Evolutionary conservation across 2,329 filamentous ascomycete genomes (phyloP).

Genomic region (Colletotrichum higginsianum): DNA sequence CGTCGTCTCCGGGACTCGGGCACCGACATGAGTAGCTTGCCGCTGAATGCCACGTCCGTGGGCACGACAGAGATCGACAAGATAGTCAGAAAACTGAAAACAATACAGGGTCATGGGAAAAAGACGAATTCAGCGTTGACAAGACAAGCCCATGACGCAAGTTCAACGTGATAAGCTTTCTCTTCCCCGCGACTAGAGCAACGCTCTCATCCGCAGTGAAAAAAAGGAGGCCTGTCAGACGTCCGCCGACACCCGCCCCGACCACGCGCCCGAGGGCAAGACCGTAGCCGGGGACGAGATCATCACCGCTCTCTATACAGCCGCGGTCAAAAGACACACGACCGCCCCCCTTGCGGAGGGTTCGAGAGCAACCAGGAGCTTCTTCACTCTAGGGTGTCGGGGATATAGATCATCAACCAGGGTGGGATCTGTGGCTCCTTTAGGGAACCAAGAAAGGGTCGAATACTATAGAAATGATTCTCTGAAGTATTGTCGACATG

Average conservation of each 20-base stretch:
- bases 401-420: conserved; percentile 94
- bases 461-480: conserved; percentile 99
- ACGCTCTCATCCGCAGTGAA: conserved; percentile 68
- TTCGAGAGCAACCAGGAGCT: conserved; percentile 68
- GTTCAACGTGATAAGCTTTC: not conserved
- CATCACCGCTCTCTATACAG: conserved; percentile 91
- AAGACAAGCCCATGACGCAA: too few species aligned
- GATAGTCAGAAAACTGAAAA: too few species aligned
- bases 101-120: too few species aligned
- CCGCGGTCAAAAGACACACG: conserved; percentile 42
- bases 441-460: conserved; percentile 92
- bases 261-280: conserved; percentile 82
- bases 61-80: not conserved
- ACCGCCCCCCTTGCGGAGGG: conserved; percentile 75
- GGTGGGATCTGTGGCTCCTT: conserved; percentile 93
- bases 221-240: conserved; percentile 83
- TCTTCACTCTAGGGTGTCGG: conserved; percentile 91
- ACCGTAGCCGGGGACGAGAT: conserved; percentile 86
- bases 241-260: conserved; percentile 87
- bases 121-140: too few species aligned
- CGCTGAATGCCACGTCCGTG: not conserved
- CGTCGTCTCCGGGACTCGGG: not conserved
- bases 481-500: conserved; percentile 77
- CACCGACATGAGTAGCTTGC: not conserved
- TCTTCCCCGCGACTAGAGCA: conserved; percentile 67